A percentile compares a stretch with the other conserved stretches of the same genome.
Evolutionary conservation across 169 alveolate genomes (phyloP).

Genomic region (Cyclospora cayetanensis): DNA sequence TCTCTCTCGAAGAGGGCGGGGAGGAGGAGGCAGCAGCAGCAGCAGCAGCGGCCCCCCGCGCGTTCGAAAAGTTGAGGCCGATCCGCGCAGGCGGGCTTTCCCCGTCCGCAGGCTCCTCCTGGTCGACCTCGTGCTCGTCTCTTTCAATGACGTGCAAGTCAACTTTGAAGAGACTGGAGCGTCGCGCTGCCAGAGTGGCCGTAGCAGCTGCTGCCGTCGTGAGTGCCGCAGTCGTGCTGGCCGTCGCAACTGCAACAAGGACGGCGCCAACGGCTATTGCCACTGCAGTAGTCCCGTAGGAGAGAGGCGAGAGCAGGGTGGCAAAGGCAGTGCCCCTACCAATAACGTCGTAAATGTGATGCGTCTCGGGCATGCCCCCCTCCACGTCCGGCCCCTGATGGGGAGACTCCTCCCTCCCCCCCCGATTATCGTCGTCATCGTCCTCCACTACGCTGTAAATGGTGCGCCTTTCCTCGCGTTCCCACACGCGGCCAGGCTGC

Average conservation of each 20-base stretch:
- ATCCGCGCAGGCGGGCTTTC: constrained; percentile 2
- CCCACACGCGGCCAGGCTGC: background rate
- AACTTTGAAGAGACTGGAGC: constrained; percentile 50
- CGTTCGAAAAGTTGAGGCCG: background rate
- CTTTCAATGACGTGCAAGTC: constrained; percentile 58
- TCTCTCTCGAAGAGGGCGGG: background rate
- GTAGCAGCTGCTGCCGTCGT: constrained; percentile 68
- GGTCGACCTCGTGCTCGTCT: constrained; percentile 63
- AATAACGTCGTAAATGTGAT: constrained; percentile 23
- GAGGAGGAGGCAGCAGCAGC: no score
- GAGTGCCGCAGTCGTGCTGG: constrained; percentile 58
- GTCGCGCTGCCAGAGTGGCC: constrained; percentile 62
- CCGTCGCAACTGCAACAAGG: constrained; percentile 59
- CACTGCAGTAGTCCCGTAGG: constrained; percentile 52
- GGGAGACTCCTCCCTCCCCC: background rate
- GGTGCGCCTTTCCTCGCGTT: constrained; percentile 3
- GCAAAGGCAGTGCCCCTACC: constrained; percentile 45
- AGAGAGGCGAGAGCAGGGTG: constrained; percentile 49
- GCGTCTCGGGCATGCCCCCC: background rate
- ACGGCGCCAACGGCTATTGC: constrained; percentile 56
- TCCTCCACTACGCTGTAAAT: constrained; percentile 19
- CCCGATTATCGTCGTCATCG: constrained; percentile 23
- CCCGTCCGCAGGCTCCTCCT: constrained; percentile 35
- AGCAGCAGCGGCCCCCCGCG: background rate
- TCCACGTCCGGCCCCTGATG: constrained; percentile 52